phyloP scores from a whole-genome alignment of 1,139 yeast genomes.

The Pichia sp. region DNA sequence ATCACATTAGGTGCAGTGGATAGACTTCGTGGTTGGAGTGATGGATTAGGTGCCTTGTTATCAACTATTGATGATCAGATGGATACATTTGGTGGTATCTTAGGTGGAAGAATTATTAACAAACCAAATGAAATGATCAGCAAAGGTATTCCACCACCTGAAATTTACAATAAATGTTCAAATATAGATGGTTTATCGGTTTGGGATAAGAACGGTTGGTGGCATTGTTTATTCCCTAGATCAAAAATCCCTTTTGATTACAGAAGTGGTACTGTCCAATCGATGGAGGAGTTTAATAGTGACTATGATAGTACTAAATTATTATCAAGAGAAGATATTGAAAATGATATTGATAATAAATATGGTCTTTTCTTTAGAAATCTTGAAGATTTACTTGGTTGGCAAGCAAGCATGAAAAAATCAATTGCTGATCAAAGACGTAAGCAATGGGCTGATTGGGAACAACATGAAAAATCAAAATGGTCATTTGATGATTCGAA shows the following conservation, averaged over 20 bases:
- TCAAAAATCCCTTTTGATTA: slow-evolving; percentile 31
- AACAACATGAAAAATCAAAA: slow-evolving; percentile 24
- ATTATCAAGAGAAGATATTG: slow-evolving; percentile 38
- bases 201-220: slow-evolving; percentile 76
- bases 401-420: slow-evolving; percentile 56
- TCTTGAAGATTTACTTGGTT: slow-evolving; percentile 58
- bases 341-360: slow-evolving; percentile 32
- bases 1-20: slow-evolving; percentile 20
- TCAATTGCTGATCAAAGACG: slow-evolving; percentile 20
- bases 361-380: slow-evolving; percentile 51
- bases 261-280: slow-evolving; percentile 7
- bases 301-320: background rate
- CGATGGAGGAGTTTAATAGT: no score
- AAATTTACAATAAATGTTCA: slow-evolving; percentile 57
- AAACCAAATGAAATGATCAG: slow-evolving; percentile 43
- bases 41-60: slow-evolving; percentile 8
- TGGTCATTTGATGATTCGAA: slow-evolving; percentile 22
- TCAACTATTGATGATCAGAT: background rate
- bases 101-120: slow-evolving; percentile 5
- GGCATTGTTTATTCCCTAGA: slow-evolving; percentile 83
- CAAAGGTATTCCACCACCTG: slow-evolving; percentile 55
- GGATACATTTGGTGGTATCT: slow-evolving; percentile 7
- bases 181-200: slow-evolving; percentile 60
- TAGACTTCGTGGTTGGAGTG: slow-evolving; percentile 15
- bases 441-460: slow-evolving; percentile 22